A percentile compares a stretch with the other conserved stretches of the same genome.
phyloP scores from a whole-genome alignment of 2,329 filamentous ascomycete genomes.

The Fusarium incarnatum region DNA sequence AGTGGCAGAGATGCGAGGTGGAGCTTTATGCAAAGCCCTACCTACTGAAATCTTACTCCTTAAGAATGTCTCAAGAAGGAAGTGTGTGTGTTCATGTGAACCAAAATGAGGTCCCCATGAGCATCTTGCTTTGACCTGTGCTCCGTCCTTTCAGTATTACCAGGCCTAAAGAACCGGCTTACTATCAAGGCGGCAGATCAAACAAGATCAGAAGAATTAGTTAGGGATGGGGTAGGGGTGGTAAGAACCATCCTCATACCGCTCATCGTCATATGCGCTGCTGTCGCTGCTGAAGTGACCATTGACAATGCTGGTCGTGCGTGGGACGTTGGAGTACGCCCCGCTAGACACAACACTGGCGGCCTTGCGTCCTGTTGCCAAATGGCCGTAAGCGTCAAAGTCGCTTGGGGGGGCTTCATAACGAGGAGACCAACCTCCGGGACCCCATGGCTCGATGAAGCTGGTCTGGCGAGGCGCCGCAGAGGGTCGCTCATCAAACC shows the following conservation, averaged over 20 bases:
- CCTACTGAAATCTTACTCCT: slow-evolving; percentile 27
- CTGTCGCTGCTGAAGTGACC: slow-evolving; percentile 48
- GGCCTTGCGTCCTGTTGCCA: slow-evolving; percentile 46
- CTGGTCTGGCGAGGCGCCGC: slow-evolving; percentile 46
- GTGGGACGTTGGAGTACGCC: slow-evolving; percentile 48
- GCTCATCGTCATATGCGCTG: slow-evolving; percentile 48
- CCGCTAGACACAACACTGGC: slow-evolving; percentile 42
- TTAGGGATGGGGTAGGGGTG: slow-evolving; percentile 51
- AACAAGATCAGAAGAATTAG: slow-evolving; percentile 36
- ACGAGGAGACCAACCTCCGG: slow-evolving; percentile 47
- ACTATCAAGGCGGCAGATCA: slow-evolving; percentile 17
- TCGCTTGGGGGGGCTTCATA: slow-evolving; percentile 44
- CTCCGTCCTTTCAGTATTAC: slow-evolving; percentile 9
- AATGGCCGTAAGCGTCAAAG: slow-evolving; percentile 46
- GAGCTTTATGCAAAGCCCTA: slow-evolving; percentile 38
- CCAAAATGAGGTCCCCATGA: slow-evolving; percentile 4
- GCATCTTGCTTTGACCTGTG: slow-evolving; percentile 22
- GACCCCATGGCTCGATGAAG: slow-evolving; percentile 52
- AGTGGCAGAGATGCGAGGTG: slow-evolving; percentile 30
- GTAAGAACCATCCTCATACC: slow-evolving; percentile 53
- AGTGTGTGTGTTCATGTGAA: slow-evolving; percentile 17
- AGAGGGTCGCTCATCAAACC: slow-evolving; percentile 53
- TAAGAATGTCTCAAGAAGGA: slow-evolving; percentile 11
- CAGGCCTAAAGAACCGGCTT: not conserved
- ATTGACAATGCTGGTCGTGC: slow-evolving; percentile 45